Evolutionary conservation across 768 basidiomycete genomes (phyloP).

Genomic region (Tylopilus sp.): DNA sequence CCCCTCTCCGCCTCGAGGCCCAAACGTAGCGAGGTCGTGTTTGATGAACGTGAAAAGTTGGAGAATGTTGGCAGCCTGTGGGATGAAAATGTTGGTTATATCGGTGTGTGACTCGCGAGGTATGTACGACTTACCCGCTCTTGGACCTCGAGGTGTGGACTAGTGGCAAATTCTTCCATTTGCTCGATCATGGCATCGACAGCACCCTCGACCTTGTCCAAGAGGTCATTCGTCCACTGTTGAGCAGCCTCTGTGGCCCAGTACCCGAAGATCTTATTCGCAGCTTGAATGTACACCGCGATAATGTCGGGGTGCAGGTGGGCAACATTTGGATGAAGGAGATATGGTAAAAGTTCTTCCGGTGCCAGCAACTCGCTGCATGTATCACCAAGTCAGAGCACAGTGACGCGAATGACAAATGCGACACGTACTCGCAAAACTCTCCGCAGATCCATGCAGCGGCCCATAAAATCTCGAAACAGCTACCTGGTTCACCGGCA

Average conservation of each 20-base stretch:
- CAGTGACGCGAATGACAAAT: too few species aligned
- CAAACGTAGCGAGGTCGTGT: slow-evolving; percentile 62
- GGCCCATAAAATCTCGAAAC: slow-evolving; percentile 85
- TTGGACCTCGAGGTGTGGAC: slow-evolving; percentile 82
- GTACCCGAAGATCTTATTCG: slow-evolving; percentile 81
- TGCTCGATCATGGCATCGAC: slow-evolving; percentile 61
- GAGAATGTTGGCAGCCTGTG: slow-evolving; percentile 75
- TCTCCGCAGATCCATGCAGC: slow-evolving; percentile 98
- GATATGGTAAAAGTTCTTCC: slow-evolving; percentile 65
- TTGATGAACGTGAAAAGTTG: slow-evolving; percentile 75
- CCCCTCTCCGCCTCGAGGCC: slow-evolving; percentile 37
- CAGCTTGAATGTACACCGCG: slow-evolving; percentile 78
- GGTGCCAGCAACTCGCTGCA: slow-evolving; percentile 75
- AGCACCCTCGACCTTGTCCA: slow-evolving; percentile 58
- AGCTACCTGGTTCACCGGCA: slow-evolving; percentile 66
- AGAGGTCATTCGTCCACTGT: slow-evolving; percentile 71
- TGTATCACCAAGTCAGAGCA: slow-evolving; percentile 7
- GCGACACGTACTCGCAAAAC: slow-evolving; percentile 69
- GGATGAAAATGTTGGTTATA: slow-evolving; percentile 1
- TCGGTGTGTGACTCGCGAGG: background rate
- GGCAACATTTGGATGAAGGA: slow-evolving; percentile 60
- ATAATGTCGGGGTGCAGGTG: slow-evolving; percentile 61
- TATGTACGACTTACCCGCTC: slow-evolving; percentile 69
- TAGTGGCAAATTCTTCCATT: slow-evolving; percentile 55
- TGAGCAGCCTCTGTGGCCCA: slow-evolving; percentile 78